phyloP scores from a whole-genome alignment of 495 filamentous ascomycete species.

The Xanthoparmelia taractica region DNA sequence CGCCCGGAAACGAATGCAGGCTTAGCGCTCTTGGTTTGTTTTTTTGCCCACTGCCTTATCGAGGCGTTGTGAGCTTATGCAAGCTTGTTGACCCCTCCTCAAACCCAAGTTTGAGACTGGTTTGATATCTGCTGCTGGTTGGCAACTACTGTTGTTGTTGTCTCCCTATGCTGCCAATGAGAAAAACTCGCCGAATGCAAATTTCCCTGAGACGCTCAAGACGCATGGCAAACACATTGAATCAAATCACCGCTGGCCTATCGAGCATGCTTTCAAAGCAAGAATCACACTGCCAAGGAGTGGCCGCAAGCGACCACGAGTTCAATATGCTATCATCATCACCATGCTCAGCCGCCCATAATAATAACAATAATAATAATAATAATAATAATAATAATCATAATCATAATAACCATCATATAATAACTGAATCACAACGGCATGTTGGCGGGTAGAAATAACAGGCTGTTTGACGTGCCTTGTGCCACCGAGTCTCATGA shows the following conservation, averaged over 20 bases:
- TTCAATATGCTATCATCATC: background rate
- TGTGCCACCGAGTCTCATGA: conserved; percentile 3
- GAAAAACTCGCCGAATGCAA: background rate
- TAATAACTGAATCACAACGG: conserved; percentile 1
- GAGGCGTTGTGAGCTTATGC: too few relatives aligned
- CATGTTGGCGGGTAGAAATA: conserved; percentile 17
- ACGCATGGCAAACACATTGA: background rate
- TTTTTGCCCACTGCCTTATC: too few relatives aligned
- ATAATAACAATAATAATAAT: too few relatives aligned
- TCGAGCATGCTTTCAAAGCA: background rate
- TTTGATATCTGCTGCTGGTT: conserved; percentile 1
- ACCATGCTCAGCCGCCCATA: too few relatives aligned
- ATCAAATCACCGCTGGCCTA: background rate
- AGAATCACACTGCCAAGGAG: background rate
- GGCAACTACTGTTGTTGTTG: background rate
- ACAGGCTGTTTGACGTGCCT: background rate
- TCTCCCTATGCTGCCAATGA: too few relatives aligned
- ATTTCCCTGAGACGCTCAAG: background rate
- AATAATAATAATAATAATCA: too few relatives aligned
- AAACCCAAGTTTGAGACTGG: conserved; percentile 5
- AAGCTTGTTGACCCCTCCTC: too few relatives aligned
- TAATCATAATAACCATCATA: too few relatives aligned
- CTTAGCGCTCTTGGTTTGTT: conserved; percentile 8
- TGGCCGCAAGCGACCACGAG: background rate
- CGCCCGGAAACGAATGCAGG: background rate